These are phyloP conservation scores for Petrea volubilis DNA, from an alignment of 257 asterid species.

Conservation along the genomic window DNA sequence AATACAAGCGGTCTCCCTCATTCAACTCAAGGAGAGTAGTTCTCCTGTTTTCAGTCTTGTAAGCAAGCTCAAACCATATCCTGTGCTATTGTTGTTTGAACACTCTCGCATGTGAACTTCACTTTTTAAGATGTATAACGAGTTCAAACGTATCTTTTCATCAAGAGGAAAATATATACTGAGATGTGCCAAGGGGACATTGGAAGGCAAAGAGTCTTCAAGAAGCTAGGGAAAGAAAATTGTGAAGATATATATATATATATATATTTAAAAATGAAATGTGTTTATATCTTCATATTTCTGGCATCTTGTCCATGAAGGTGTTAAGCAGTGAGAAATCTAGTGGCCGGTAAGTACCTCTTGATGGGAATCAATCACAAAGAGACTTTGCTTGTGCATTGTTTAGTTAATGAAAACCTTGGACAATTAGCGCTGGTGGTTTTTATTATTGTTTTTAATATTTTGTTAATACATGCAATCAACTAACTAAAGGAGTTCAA, in stretches of 20 bases:
- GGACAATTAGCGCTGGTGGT: neutral
- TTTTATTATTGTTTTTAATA: neutral
- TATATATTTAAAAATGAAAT: neutral
- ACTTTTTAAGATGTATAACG: constrained; percentile 11
- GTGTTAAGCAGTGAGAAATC: neutral
- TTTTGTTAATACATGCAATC: neutral
- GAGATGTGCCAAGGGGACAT: constrained; percentile 7
- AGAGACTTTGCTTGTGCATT: neutral
- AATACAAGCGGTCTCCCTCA: constrained; percentile 83
- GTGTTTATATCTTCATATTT: neutral
- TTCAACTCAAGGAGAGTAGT: constrained; percentile 92
- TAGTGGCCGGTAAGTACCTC: neutral
- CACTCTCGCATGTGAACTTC: neutral
- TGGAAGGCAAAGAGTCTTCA: neutral
- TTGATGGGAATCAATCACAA: constrained; percentile 3
- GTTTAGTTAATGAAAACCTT: constrained; percentile 1
- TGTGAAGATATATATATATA: neutral
- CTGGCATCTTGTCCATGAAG: neutral
- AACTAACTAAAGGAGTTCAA: neutral
- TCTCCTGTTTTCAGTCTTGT: constrained; percentile 85
- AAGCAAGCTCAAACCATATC: constrained; percentile 58
- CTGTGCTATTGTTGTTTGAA: constrained; percentile 17
- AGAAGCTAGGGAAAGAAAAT: constrained; percentile 3
- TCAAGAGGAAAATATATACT: neutral
- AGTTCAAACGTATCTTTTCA: neutral